Conservation (phyloP, 2,329 filamentous ascomycete genomes). For the Claviceps citrina region DNA sequence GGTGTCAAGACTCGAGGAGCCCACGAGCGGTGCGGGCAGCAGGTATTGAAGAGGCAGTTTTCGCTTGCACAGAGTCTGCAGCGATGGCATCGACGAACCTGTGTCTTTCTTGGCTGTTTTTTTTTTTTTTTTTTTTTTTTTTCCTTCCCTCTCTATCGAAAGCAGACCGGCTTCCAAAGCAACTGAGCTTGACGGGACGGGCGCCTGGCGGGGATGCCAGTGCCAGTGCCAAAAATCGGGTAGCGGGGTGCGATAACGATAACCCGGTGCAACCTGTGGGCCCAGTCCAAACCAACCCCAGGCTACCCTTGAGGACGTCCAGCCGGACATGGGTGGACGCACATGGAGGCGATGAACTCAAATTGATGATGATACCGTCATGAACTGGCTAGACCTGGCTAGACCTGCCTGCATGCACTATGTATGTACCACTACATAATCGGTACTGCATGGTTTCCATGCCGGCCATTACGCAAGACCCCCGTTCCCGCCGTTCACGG, state of each 20-base stretch:
- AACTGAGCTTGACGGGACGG: constrained; percentile 6
- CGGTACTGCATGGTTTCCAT: no score
- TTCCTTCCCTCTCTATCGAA: background rate
- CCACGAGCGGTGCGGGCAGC: background rate
- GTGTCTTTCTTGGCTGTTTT: background rate
- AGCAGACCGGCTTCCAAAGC: background rate
- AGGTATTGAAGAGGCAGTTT: background rate
- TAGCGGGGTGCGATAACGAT: constrained; percentile 26
- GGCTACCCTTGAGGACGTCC: no score
- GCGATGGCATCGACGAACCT: background rate
- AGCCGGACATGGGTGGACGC: no score
- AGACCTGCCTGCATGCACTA: no score
- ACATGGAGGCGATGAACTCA: no score
- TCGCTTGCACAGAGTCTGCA: background rate
- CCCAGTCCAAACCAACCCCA: background rate
- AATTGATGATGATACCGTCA: no score
- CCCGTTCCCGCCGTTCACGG: constrained; percentile 3
- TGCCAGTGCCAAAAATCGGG: constrained; percentile 8
- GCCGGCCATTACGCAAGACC: background rate
- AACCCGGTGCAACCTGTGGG: constrained; percentile 14
- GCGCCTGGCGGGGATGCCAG: constrained; percentile 6
- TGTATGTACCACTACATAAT: no score
- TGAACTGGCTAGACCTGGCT: no score
- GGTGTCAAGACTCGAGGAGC: background rate
- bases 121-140: background rate